These are phyloP conservation scores for Magnolia changhungtana DNA, from an alignment of 164 flowering plant genomes.

Conservation along the genomic window DNA sequence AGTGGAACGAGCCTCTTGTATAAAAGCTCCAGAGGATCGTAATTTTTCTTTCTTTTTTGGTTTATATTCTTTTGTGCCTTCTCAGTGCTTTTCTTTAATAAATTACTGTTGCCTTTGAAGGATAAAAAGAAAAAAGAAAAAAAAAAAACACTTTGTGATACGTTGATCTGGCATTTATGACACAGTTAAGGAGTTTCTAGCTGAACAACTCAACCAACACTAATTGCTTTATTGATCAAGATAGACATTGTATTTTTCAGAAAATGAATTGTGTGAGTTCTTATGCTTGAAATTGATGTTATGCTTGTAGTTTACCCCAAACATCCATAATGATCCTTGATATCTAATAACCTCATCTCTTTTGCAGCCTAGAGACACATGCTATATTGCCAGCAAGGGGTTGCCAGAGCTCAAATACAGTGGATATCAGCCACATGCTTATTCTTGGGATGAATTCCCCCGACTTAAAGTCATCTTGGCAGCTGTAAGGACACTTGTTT, in stretches of 20 bases:
- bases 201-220: too few species aligned
- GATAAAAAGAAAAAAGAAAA: too few species aligned
- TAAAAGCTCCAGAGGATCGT: too few species aligned
- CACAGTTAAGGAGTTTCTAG: too few species aligned
- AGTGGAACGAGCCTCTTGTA: too few species aligned
- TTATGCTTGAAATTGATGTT: not conserved
- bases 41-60: too few species aligned
- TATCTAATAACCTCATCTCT: not conserved
- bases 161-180: too few species aligned
- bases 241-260: not conserved
- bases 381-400: conserved; percentile 73
- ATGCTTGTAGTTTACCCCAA: not conserved
- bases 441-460: conserved; percentile 85
- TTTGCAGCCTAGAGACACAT: conserved; percentile 84
- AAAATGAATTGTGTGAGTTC: not conserved
- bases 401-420: conserved; percentile 68
- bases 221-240: not conserved
- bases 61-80: too few species aligned
- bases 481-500: conserved; percentile 37
- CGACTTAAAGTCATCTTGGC: conserved; percentile 61
- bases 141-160: too few species aligned
- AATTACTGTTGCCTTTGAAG: too few species aligned
- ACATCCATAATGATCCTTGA: too few species aligned
- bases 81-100: too few species aligned
- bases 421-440: conserved; percentile 73